Evolutionary conservation across 2,329 filamentous ascomycete species (phyloP), one percentile per base, ranked within the genome.

Genomic region (Pleomassaria siparia): DNA sequence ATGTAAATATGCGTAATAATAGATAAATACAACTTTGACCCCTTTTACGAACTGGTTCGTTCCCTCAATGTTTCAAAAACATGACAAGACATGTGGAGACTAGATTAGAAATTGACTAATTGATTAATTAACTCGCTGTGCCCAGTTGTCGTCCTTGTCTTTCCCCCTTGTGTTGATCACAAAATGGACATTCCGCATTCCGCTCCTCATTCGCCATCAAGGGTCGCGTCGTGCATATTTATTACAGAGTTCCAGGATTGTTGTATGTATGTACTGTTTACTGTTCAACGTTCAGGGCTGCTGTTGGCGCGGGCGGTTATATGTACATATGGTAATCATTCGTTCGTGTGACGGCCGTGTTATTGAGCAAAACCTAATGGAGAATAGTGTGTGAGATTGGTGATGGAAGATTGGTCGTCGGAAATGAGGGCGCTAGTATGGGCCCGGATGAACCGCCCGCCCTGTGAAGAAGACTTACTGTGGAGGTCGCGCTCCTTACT

Each of bases 41-140:
- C n/a, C n/a, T n/a, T n/a, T n/a, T n/a, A n/a, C 41, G 22, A 37
- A 45, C 48, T 36, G 16, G 40, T 30, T 26, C 21, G 12, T 43
- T 16, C 18, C 32, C 9, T n/a, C n/a, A n/a, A n/a, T n/a, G n/a
- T n/a, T n/a, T n/a, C n/a, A n/a, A n/a, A n/a, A n/a, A n/a, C n/a
- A n/a, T n/a, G n/a, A n/a, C n/a, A n/a, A n/a, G n/a, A n/a, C n/a
- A n/a, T n/a, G n/a, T n/a, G n/a, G n/a, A n/a, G n/a, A n/a, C n/a
- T n/a, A n/a, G n/a, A n/a, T n/a, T n/a, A n/a, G 30, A 55, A 50
- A 53, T 44, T 52, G 54, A 39, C 56, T 55, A 51, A 55, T 49
- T 44, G n/a, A n/a, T n/a, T n/a, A n/a, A n/a, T n/a, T n/a, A n/a
- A n/a, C n/a, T n/a, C n/a, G n/a, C n/a, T n/a, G 30, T 29, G 10